A percentile compares a stretch with the other conserved stretches of the same genome.
Conservation (phyloP, 306 rosid species). For the Citrullus amarus region DNA sequence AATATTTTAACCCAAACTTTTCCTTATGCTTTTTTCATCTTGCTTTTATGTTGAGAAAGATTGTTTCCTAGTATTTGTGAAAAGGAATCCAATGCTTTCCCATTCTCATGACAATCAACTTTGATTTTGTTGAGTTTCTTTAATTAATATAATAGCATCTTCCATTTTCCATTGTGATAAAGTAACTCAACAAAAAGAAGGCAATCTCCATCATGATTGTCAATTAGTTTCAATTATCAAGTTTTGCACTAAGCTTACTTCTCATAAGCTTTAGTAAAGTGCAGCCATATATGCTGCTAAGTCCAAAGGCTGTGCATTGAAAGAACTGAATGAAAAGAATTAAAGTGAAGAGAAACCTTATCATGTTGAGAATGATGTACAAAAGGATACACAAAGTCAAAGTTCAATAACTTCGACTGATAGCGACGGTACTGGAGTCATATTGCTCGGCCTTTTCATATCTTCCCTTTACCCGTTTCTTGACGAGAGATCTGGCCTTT, state of each 20-base stretch:
- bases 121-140: not conserved
- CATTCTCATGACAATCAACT: not conserved
- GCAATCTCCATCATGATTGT: not conserved
- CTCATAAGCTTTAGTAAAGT: not conserved
- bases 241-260: not conserved
- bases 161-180: not conserved
- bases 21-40: not conserved
- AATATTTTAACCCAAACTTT: not conserved
- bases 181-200: not conserved
- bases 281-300: not conserved
- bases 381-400: not conserved
- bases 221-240: not conserved
- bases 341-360: not conserved
- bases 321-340: not conserved
- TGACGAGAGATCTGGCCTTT: slow-evolving; percentile 28
- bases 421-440: slow-evolving; percentile 6
- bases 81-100: not conserved
- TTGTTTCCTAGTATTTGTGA: not conserved
- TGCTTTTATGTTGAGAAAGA: not conserved
- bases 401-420: slow-evolving; percentile 4
- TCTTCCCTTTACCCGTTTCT: slow-evolving; percentile 32
- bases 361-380: not conserved
- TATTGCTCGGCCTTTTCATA: slow-evolving; percentile 27
- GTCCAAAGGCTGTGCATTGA: not conserved
- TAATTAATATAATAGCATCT: not conserved